Base-by-base conservation (phyloP, 176 grass and related monocot species). In the Themeda triandra region DNA sequence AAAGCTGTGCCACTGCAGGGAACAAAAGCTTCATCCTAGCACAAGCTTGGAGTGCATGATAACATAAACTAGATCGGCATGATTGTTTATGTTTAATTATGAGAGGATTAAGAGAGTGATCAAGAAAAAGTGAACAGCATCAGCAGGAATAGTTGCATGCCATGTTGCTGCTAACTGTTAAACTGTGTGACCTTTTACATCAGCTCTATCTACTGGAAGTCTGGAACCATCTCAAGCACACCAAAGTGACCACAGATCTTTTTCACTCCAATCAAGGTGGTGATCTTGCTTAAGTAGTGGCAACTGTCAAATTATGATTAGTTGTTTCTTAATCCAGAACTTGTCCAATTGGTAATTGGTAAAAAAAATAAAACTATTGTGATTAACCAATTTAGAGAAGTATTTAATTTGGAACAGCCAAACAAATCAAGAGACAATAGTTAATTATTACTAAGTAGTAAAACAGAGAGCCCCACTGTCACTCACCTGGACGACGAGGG, bases 401-500 rank as follows among this genome's bases (percentile, higher is more conserved):
- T 37, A 27, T 53, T 53, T 15, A 53, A 27, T 53, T 53, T 15
- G 0, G 18, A 23, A 33, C 3, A 9, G 3, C 1, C 3, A 36
- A 35, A 17, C 4, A 79, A n/a, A 17, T 36, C 10, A 58, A 27
- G 23, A 62, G 32, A 7, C 10, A 40, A 19, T 28, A 27, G 19
- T 27, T 44, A 25, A 45, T 28, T 46, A 40, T 5, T 71, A 17
- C 12, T 46, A 25, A 1, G 6, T 9, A 27, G 21, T 3, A 27
- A 51, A 37, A 53, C 19, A 18, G 12, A 23, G 12, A 17, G 41
- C 11, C n/a, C 12, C 40, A n/a, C n/a, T n/a, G n/a, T n/a, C 41
- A 18, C 75, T 92, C 53, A 94, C 95, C 80, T 98, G 96, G 70
- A 95, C 75, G 44, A 98, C 73, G 42, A 98, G 96, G 24, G 93